Conservation (phyloP, 768 basidiomycete genomes). For the Lyophyllum atratum region DNA sequence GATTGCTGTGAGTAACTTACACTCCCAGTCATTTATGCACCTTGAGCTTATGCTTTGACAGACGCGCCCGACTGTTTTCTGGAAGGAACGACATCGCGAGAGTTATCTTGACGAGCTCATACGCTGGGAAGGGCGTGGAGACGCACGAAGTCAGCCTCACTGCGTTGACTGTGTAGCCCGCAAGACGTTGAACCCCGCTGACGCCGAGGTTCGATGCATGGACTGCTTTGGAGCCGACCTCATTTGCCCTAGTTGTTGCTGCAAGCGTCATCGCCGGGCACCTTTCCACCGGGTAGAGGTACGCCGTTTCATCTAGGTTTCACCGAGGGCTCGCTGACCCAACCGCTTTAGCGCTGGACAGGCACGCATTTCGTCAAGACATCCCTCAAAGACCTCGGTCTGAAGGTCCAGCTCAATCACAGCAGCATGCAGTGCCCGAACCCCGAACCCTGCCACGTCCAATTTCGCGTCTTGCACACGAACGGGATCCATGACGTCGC, state of each 20-base stretch:
- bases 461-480: slow-evolving; percentile 15
- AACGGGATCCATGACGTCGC: slow-evolving; percentile 21
- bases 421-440: not conserved
- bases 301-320: not conserved
- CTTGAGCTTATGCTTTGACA: no score
- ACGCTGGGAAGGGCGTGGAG: no score
- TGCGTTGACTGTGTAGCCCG: no score
- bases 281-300: not conserved
- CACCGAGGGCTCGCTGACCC: no score
- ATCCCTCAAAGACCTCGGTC: slow-evolving; percentile 9
- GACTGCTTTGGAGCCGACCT: not conserved
- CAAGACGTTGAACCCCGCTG: not conserved
- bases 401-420: slow-evolving; percentile 18
- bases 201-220: not conserved
- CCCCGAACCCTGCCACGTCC: not conserved
- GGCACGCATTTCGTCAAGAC: slow-evolving; percentile 6
- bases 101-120: no score
- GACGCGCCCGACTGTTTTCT: no score
- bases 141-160: no score
- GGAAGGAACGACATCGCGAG: no score
- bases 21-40: no score
- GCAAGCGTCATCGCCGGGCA: not conserved
- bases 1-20: no score
- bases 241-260: not conserved
- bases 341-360: slow-evolving; percentile 15